Evolutionary conservation across 108 stramenopile genomes (phyloP).

Genomic region (Nitzschia palea): DNA sequence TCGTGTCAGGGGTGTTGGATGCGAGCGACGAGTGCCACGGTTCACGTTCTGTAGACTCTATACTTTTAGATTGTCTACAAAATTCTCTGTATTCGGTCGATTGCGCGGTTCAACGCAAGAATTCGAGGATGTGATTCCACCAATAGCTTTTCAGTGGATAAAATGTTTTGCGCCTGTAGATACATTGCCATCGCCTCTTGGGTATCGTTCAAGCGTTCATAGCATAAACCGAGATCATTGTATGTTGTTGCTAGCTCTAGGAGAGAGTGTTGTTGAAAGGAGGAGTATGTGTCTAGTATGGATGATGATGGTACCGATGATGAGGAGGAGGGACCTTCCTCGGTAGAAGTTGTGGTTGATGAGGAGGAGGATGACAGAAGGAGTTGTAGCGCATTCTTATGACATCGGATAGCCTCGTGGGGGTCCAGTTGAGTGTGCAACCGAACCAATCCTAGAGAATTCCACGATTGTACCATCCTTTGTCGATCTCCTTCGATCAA

Average conservation of each 20-base stretch:
- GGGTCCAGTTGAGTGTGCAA: constrained; percentile 33
- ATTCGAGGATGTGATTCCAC: not conserved
- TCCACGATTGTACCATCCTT: constrained; percentile 23
- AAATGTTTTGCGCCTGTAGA: constrained; percentile 1
- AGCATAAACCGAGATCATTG: constrained; percentile 28
- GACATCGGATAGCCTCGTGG: constrained; percentile 22
- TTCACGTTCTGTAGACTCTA: too few species aligned
- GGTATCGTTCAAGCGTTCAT: constrained; percentile 19
- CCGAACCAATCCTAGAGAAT: constrained; percentile 33
- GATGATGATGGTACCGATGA: not conserved
- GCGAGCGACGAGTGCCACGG: too few species aligned
- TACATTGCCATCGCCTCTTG: constrained; percentile 16
- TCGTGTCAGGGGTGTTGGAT: too few species aligned
- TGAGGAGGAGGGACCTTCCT: not conserved
- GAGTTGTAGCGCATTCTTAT: constrained; percentile 16
- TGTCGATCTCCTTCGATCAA: not conserved
- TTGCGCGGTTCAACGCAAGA: not conserved
- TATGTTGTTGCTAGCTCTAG: constrained; percentile 18
- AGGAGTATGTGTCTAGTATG: not conserved
- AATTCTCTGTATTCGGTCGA: not conserved
- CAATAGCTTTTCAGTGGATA: not conserved
- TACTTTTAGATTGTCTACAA: not conserved
- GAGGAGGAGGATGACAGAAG: not conserved
- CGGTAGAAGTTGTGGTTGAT: not conserved
- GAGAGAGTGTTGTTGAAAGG: not conserved